Evolutionary conservation across 2,329 filamentous ascomycete genomes (phyloP), one percentile per base, ranked within the genome.

Genomic region (Blumeria graminis): DNA sequence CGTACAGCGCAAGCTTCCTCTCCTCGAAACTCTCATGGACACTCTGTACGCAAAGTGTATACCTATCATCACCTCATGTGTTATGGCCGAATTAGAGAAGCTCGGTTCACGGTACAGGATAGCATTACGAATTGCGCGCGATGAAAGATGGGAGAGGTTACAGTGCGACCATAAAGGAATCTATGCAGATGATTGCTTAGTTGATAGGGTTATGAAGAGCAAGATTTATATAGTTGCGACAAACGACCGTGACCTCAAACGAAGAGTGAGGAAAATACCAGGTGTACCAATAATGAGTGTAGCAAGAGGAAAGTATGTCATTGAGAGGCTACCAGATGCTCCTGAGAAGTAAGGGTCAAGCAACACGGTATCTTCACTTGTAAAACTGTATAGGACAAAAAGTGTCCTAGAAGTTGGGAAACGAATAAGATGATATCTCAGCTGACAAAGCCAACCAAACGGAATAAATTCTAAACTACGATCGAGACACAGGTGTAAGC

Each of bases 21-120:
- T 96, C 11, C 76, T 94, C 18, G 82, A 90, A 59, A 81, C 83
- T 3, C 86, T 95, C 73, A 94, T 95, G 86, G 88, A 95, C 68
- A 84, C 86, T 56, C 76, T 98, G 4, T 94, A 89, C 68, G 90
- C 90, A 16, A 93, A 93, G 65, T 92, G 86, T 68, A 86, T 81
- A 22, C 87, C 88, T 16, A 83, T 92, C 61, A 88, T 96, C 62
- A 94, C 88, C 1, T 77, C 79, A 61, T 89, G 84, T 71, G 81
- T 82, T 0, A 82, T 89, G 76, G 82, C 81, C 56, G 88, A 94
- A 68, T 70, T 95, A 61, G 88, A 94, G 67, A 94, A 94, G 68
- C 75, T 95, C 9, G 89, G 90, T 0, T 78, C 80, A 3, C 92
- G 92, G 67, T 98, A 94, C 71, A 74, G 89, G 7, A 80, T 96